Evolutionary conservation across 148 eudicot genomes (phyloP).

Genomic region (Camellia granthamiana): DNA sequence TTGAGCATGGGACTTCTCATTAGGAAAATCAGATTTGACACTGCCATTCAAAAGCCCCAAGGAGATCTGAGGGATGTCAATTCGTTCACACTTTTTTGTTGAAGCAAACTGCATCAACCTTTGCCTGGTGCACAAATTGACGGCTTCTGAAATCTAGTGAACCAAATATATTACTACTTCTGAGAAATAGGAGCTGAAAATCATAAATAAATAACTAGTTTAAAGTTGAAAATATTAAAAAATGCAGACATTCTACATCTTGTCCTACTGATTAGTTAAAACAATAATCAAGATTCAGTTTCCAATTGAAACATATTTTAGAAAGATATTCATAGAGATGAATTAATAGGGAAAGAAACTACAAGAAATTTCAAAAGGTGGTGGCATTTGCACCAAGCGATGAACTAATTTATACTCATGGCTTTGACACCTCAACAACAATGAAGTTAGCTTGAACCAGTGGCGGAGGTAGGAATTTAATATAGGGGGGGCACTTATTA

Average conservation of each 20-base stretch:
- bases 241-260: background rate
- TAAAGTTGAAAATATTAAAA: background rate
- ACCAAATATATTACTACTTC: conserved; percentile 8
- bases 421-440: background rate
- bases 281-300: background rate
- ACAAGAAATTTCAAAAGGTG: background rate
- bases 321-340: background rate
- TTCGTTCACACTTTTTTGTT: conserved; percentile 37
- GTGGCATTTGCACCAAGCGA: background rate
- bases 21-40: conserved; percentile 53
- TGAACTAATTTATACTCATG: background rate
- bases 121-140: conserved; percentile 61
- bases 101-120: conserved; percentile 47
- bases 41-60: conserved; percentile 64
- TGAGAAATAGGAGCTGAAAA: background rate
- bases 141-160: conserved; percentile 75
- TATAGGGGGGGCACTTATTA: too few species aligned
- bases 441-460: conserved; percentile 2
- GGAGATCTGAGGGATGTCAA: conserved; percentile 56
- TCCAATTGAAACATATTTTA: background rate
- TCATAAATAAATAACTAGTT: background rate
- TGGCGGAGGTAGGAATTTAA: too few species aligned
- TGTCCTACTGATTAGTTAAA: background rate
- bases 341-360: background rate
- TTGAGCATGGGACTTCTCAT: conserved; percentile 57